A percentile compares a stretch with the other conserved stretches of the same genome.
Conservation (phyloP, 495 filamentous ascomycete species). For the Hypomontagnella submonticulosa region DNA sequence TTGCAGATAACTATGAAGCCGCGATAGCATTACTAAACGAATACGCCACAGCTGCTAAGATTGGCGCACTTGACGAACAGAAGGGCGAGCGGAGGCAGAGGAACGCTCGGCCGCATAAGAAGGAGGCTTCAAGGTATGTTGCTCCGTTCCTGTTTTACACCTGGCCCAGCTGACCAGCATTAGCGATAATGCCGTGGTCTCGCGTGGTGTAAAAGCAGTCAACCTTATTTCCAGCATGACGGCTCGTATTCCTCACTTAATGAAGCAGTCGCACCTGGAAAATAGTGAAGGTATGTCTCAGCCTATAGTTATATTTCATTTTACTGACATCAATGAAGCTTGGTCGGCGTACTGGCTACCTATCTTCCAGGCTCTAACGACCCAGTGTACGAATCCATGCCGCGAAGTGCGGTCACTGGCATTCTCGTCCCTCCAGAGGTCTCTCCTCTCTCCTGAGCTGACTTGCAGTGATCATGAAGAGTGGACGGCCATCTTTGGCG, state of each 20-base stretch:
- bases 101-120: constrained; percentile 61
- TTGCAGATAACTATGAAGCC: constrained; percentile 94
- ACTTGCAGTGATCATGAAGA: constrained; percentile 82
- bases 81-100: constrained; percentile 73
- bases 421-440: constrained; percentile 85
- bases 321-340: constrained; percentile 63
- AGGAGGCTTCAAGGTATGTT: constrained; percentile 68
- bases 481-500: constrained; percentile 94
- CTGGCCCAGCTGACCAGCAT: constrained; percentile 32
- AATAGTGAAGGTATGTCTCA: constrained; percentile 74
- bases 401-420: constrained; percentile 91
- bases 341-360: constrained; percentile 99
- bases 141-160: neutral
- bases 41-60: constrained; percentile 85
- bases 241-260: constrained; percentile 80
- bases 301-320: neutral
- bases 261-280: constrained; percentile 93
- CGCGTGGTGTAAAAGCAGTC: constrained; percentile 82
- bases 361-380: constrained; percentile 86
- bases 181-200: constrained; percentile 78
- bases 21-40: constrained; percentile 85
- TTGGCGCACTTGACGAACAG: constrained; percentile 84
- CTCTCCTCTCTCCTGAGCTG: constrained; percentile 81
- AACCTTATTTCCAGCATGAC: constrained; percentile 83
- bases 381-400: constrained; percentile 94